Base-by-base conservation (phyloP, 768 basidiomycete species). In the Termitomyces sp. region DNA sequence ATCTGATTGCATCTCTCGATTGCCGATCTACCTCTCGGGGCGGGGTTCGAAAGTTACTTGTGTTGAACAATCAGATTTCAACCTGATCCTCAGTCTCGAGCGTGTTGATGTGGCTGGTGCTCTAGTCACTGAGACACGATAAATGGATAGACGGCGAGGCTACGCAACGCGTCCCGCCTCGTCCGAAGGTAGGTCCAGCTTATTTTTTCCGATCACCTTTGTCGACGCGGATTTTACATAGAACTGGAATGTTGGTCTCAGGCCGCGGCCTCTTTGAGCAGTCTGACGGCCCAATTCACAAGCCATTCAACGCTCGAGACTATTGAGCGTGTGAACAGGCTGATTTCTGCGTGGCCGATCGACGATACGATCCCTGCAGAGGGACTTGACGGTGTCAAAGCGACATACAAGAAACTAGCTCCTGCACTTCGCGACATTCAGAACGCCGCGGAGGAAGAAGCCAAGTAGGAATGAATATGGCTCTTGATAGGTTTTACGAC, bases 221-320 rank as follows among this genome's bases (percentile, higher is more conserved):
- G 36, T 24, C 48, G 26, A 52, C 43, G 20, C 37, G 32, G 24
- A 33, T 58, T 63, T 58, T 61, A 61, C 56, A 53, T 72, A 93
- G 91, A 92, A 76, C 74, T 89, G 61, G 84, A 89, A 55, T 87
- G 79, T 65, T 93, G 91, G 91, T 78, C 83, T 49, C 87, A 85
- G 70, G 86, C 87, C 34, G 77, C 82, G 32, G 74, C 78, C 54
- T 82, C 87, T 34, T 71, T 93, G 57, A 79, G 74, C 62, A 71
- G 74, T 20, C 74, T 91, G 37, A 80, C 85, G 14, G 74, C 71
- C 56, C 75, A 84, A 61, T 86, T 82, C 68, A 70, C 79, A 12
- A 82, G 76, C 65, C 69, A 78, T 36, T 67, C 72, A 8, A 79
- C 79, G 34, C 64, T 71, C 55, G 88, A 90, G 39, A 83, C 84